Conservation (phyloP, 495 filamentous ascomycete genomes). For the Evernia prunastri region DNA sequence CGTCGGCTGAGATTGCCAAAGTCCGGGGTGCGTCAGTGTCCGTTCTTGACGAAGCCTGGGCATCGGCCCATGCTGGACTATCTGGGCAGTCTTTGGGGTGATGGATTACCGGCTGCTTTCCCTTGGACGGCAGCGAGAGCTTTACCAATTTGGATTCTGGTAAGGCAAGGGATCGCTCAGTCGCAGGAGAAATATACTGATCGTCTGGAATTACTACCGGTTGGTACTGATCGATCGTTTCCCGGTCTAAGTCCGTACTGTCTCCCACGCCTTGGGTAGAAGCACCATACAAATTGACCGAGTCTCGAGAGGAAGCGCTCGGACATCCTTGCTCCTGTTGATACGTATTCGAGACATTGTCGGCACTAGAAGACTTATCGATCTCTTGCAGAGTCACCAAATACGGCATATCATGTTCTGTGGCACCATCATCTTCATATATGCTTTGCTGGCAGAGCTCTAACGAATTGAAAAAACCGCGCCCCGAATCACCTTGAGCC, state of each 20-base stretch:
- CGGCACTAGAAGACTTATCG: not conserved
- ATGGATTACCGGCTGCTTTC: not conserved
- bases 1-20: conserved; percentile 1
- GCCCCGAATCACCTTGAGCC: conserved; percentile 7
- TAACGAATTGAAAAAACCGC: conserved; percentile 5
- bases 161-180: not conserved
- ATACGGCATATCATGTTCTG: conserved; percentile 6
- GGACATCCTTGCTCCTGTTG: conserved; percentile 4
- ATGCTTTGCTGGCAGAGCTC: conserved; percentile 10
- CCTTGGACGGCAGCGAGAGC: not conserved
- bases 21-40: not conserved
- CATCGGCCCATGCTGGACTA: not conserved
- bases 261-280: not conserved
- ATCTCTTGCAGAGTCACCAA: conserved; percentile 8
- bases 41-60: not conserved
- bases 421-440: conserved; percentile 9
- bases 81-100: not conserved
- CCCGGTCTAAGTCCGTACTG: not conserved
- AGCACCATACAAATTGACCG: not conserved
- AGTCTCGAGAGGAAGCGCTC: conserved; percentile 8
- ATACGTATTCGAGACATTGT: conserved; percentile 2
- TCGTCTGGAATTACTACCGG: not conserved
- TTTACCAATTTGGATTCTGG: not conserved
- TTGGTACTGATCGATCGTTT: not conserved
- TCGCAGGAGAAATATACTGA: not conserved